phyloP scores from a whole-genome alignment of 192 early-diverging fungal genomes.

The Coemansia sp. region DNA sequence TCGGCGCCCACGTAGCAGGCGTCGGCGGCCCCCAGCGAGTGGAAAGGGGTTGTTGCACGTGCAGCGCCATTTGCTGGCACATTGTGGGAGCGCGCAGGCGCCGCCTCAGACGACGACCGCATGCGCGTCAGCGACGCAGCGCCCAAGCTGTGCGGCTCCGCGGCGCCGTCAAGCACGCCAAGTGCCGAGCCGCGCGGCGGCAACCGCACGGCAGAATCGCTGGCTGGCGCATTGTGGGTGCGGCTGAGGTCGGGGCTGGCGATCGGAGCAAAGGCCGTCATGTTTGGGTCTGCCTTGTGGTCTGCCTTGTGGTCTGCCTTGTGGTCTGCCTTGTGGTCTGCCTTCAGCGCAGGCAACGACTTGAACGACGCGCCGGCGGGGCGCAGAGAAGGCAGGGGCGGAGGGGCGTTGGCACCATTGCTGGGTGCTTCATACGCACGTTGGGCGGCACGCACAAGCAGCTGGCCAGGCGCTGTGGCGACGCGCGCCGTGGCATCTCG shows the following conservation, averaged over 20 bases:
- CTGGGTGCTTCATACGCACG: background rate
- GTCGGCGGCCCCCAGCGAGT: conserved; percentile 2
- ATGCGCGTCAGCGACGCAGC: conserved; percentile 38
- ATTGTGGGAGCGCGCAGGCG: background rate
- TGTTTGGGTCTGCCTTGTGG: background rate
- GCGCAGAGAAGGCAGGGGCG: background rate
- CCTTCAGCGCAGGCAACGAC: background rate
- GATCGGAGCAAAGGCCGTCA: conserved; percentile 17
- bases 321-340: too few relatives aligned
- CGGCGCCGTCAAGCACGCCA: conserved; percentile 49
- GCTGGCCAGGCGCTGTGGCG: background rate
- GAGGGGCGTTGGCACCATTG: background rate
- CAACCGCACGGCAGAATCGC: conserved; percentile 2
- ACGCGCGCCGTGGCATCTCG: background rate
- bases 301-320: too few relatives aligned
- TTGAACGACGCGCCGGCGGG: background rate
- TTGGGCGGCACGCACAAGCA: background rate
- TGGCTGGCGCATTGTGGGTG: background rate
- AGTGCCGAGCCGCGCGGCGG: conserved; percentile 31
- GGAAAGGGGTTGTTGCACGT: too few relatives aligned
- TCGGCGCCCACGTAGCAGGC: conserved; percentile 55
- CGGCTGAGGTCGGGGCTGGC: conserved; percentile 7
- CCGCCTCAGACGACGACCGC: conserved; percentile 48
- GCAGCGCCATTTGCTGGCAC: background rate
- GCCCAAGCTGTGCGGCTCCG: conserved; percentile 21